These are phyloP conservation scores for Alternaria conjuncta DNA, from an alignment of 2,329 filamentous ascomycete genomes.

Conservation along the genomic window DNA sequence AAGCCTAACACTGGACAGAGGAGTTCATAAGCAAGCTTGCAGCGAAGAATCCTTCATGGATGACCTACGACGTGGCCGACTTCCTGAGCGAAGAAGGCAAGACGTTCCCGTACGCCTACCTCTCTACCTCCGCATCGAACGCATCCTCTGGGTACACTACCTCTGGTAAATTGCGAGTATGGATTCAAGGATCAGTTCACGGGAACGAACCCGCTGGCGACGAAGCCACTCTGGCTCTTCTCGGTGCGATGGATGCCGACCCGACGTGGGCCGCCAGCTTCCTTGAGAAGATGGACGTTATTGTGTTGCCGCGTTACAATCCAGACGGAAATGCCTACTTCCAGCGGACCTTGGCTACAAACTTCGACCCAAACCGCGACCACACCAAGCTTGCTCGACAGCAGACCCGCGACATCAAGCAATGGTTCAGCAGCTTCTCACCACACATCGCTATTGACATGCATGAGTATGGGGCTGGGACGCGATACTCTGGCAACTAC, in stretches of 20 bases:
- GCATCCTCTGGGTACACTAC: background rate
- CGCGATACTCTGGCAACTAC: constrained; percentile 37
- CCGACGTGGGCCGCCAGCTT: constrained; percentile 39
- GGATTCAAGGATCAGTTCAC: constrained; percentile 47
- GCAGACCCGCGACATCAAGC: constrained; percentile 46
- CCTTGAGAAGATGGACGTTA: constrained; percentile 43
- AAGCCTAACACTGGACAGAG: constrained; percentile 9
- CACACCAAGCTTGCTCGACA: constrained; percentile 45
- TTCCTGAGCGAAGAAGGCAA: constrained; percentile 45
- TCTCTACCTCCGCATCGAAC: constrained; percentile 24
- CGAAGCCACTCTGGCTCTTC: constrained; percentile 43
- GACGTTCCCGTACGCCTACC: constrained; percentile 40
- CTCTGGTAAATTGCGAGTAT: constrained; percentile 42
- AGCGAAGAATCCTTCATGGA: constrained; percentile 41
- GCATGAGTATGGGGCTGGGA: constrained; percentile 44
- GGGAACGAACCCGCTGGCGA: constrained; percentile 50
- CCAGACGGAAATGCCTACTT: constrained; percentile 48
- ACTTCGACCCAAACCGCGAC: constrained; percentile 48
- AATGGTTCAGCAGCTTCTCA: constrained; percentile 37
- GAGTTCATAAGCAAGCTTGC: constrained; percentile 37
- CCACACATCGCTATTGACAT: constrained; percentile 47
- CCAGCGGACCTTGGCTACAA: constrained; percentile 44
- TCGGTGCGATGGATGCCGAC: constrained; percentile 45
- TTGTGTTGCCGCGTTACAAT: constrained; percentile 46
- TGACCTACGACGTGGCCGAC: constrained; percentile 32